Evolutionary conservation across 1,139 yeast species (phyloP).

Genomic region (Geotrichum aggregatum): DNA sequence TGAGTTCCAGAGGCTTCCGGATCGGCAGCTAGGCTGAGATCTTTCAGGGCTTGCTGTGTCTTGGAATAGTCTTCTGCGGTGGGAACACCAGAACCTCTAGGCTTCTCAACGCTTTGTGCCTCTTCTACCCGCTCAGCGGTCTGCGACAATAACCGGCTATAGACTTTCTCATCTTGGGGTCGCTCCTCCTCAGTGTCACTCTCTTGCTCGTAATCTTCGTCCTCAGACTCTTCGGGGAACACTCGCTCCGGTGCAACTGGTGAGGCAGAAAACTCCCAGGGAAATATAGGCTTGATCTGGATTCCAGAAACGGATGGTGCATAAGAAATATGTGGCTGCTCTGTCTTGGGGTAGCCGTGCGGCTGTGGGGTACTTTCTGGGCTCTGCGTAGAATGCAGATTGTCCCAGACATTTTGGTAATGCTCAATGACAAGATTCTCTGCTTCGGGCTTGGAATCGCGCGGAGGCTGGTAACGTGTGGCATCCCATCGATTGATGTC

Average conservation of each 20-base stretch:
- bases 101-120: slow-evolving; percentile 8
- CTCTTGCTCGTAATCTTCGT: slow-evolving; percentile 7
- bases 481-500: slow-evolving; percentile 44
- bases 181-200: slow-evolving; percentile 16
- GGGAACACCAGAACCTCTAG: slow-evolving; percentile 16
- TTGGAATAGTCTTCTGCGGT: slow-evolving; percentile 13
- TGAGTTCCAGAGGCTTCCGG: neutral
- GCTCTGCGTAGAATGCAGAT: slow-evolving; percentile 15
- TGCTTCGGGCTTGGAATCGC: slow-evolving; percentile 42
- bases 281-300: slow-evolving; percentile 20
- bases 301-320: slow-evolving; percentile 9
- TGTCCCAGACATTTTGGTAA: slow-evolving; percentile 35
- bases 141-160: no score
- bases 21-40: neutral
- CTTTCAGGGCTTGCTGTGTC: slow-evolving; percentile 6
- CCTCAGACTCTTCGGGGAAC: slow-evolving; percentile 24
- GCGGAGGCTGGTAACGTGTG: slow-evolving; percentile 42
- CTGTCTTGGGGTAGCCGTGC: slow-evolving; percentile 13
- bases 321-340: slow-evolving; percentile 1
- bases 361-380: neutral
- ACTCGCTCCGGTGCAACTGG: slow-evolving; percentile 21
- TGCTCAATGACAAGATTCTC: slow-evolving; percentile 30
- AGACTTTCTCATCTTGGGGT: neutral
- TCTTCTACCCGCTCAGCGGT: no score
- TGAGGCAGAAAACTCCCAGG: slow-evolving; percentile 18